phyloP scores from a whole-genome alignment of 2,329 filamentous ascomycete genomes.

The Cladosporium colombiae region DNA sequence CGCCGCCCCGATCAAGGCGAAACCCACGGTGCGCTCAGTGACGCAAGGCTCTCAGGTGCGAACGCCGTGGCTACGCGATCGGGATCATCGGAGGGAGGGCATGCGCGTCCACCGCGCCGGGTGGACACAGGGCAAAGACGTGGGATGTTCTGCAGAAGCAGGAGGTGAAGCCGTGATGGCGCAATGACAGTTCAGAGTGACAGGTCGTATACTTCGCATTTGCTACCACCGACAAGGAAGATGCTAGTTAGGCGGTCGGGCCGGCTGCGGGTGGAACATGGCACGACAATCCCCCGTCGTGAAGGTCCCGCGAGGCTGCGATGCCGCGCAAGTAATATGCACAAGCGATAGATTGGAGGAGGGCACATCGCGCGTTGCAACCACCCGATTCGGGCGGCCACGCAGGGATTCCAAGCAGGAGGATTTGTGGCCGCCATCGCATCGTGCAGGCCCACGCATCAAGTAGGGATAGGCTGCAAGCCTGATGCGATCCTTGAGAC shows the following conservation, averaged over 20 bases:
- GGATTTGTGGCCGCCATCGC: constrained; percentile 1
- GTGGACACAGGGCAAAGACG: background rate
- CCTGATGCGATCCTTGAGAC: constrained; percentile 11
- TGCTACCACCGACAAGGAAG: background rate
- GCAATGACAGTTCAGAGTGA: constrained; percentile 9
- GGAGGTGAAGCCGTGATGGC: constrained; percentile 8
- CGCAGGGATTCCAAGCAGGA: background rate
- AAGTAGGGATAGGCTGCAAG: background rate
- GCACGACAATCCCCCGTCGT: background rate
- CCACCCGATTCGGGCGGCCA: background rate
- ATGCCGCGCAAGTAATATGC: background rate
- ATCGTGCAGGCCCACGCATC: background rate
- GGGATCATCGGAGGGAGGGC: background rate
- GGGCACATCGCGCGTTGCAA: background rate
- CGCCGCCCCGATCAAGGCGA: background rate
- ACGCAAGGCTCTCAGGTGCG: constrained; percentile 7
- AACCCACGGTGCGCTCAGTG: background rate
- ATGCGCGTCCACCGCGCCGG: background rate
- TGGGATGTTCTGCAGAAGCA: constrained; percentile 3
- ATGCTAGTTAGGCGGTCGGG: background rate
- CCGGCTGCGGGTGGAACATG: background rate
- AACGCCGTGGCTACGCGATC: background rate
- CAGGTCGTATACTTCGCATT: background rate
- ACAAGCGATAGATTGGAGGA: constrained; percentile 6
- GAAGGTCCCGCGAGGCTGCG: background rate